These are phyloP conservation scores for Athelia sp. DNA, from an alignment of 1,284 basidiomycete genomes.

Conservation along the genomic window DNA sequence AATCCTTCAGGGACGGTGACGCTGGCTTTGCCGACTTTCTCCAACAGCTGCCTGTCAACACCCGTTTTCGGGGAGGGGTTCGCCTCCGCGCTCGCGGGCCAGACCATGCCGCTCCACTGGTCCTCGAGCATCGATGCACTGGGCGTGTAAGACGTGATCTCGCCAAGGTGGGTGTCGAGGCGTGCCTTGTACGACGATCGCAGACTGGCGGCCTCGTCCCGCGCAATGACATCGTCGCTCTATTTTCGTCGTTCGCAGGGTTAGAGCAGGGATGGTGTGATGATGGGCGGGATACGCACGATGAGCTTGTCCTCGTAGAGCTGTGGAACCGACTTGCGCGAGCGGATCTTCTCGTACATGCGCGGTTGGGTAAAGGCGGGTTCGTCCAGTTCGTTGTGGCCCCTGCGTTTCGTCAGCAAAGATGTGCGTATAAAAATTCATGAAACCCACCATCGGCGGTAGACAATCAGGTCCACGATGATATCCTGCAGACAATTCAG, in stretches of 20 bases:
- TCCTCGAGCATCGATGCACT: constrained; percentile 49
- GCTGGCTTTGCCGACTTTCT: constrained; percentile 62
- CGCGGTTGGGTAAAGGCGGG: constrained; percentile 86
- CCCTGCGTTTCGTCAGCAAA: constrained; percentile 30
- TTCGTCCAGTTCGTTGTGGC: constrained; percentile 89
- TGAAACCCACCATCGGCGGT: constrained; percentile 65
- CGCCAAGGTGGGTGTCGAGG: constrained; percentile 56
- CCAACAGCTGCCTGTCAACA: constrained; percentile 45
- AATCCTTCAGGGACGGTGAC: constrained; percentile 72
- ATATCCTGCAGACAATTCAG: constrained; percentile 48
- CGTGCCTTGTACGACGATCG: constrained; percentile 54
- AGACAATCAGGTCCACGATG: constrained; percentile 84
- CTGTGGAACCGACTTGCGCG: constrained; percentile 72
- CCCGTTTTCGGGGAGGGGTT: constrained; percentile 64
- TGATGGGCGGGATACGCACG: constrained; percentile 45
- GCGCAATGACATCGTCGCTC: constrained; percentile 52
- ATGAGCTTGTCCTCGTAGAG: constrained; percentile 78
- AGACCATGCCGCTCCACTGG: constrained; percentile 69
- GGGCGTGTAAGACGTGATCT: constrained; percentile 45
- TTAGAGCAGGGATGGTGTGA: not conserved
- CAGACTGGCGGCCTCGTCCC: constrained; percentile 41
- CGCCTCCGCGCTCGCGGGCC: constrained; percentile 60
- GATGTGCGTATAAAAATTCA: constrained; percentile 1
- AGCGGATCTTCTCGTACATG: constrained; percentile 84
- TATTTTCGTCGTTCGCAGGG: constrained; percentile 17